phyloP scores from a whole-genome alignment of 2,329 filamentous ascomycete genomes.

The Pseudogymnoascus pannorum region DNA sequence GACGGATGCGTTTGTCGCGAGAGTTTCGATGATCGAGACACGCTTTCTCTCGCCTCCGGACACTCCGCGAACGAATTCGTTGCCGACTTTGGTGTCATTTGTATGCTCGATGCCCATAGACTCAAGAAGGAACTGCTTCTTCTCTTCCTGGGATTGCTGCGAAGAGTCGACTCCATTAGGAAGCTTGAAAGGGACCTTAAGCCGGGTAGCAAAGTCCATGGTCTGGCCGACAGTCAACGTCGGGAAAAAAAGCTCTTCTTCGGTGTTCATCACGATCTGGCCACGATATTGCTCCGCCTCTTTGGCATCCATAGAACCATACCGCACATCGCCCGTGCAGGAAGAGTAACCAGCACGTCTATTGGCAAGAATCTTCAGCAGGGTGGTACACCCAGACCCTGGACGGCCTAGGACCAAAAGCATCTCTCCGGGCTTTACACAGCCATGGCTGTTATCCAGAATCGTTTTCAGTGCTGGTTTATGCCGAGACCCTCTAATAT shows the following conservation, averaged over 20 bases:
- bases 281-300: constrained; percentile 42
- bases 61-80: constrained; percentile 54
- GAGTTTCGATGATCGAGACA: constrained; percentile 49
- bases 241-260: constrained; percentile 45
- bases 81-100: constrained; percentile 45
- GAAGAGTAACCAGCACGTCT: constrained; percentile 40
- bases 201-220: constrained; percentile 46
- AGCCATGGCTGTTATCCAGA: constrained; percentile 57
- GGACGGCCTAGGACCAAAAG: constrained; percentile 61
- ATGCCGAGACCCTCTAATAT: constrained; percentile 41
- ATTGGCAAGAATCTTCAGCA: constrained; percentile 64
- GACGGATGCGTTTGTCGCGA: constrained; percentile 33
- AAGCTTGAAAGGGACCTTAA: constrained; percentile 51
- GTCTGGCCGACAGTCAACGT: constrained; percentile 44
- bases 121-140: constrained; percentile 36
- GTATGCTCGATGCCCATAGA: constrained; percentile 45
- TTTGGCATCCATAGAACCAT: constrained; percentile 38
- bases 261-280: constrained; percentile 50
- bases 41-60: constrained; percentile 55
- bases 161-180: constrained; percentile 19
- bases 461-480: constrained; percentile 59
- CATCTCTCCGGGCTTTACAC: constrained; percentile 67
- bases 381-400: constrained; percentile 62
- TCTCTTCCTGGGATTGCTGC: constrained; percentile 25
- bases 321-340: constrained; percentile 55